These are phyloP conservation scores for Erucastrum elatum DNA, from an alignment of 345 rosid genomes.

Conservation along the genomic window DNA sequence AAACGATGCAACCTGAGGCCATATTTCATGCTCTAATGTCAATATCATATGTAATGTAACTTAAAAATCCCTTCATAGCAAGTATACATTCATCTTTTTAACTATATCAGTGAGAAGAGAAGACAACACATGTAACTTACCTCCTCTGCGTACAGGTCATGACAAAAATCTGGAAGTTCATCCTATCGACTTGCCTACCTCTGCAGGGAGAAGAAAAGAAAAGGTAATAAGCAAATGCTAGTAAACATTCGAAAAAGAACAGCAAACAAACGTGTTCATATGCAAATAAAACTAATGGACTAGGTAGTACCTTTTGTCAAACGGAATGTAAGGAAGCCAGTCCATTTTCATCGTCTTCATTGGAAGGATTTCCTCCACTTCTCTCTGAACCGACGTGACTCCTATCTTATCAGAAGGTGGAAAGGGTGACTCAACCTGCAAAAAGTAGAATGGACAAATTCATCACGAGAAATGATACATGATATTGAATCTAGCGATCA, in stretches of 20 bases:
- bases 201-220: constrained; percentile 48
- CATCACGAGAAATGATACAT: not conserved
- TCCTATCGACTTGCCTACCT: constrained; percentile 74
- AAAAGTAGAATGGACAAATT: constrained; percentile 11
- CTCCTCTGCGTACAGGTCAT: constrained; percentile 87
- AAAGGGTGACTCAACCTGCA: constrained; percentile 81
- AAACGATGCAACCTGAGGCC: constrained; percentile 13
- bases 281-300: not conserved
- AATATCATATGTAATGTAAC: not conserved
- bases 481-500: not conserved
- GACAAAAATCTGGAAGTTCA: constrained; percentile 69
- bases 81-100: not conserved
- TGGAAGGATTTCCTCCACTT: constrained; percentile 88
- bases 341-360: constrained; percentile 99
- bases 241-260: not conserved
- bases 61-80: constrained; percentile 7
- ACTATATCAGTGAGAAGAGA: not conserved
- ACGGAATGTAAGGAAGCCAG: constrained; percentile 94
- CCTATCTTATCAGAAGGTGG: constrained; percentile 99
- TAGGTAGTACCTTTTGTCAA: constrained; percentile 68
- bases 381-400: constrained; percentile 95
- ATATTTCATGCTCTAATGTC: not conserved
- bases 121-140: constrained; percentile 38
- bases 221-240: constrained; percentile 18
- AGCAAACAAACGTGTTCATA: constrained; percentile 12